These are phyloP conservation scores for Phytophthora ramorum DNA, from an alignment of 352 stramenopile genomes.

Conservation along the genomic window DNA sequence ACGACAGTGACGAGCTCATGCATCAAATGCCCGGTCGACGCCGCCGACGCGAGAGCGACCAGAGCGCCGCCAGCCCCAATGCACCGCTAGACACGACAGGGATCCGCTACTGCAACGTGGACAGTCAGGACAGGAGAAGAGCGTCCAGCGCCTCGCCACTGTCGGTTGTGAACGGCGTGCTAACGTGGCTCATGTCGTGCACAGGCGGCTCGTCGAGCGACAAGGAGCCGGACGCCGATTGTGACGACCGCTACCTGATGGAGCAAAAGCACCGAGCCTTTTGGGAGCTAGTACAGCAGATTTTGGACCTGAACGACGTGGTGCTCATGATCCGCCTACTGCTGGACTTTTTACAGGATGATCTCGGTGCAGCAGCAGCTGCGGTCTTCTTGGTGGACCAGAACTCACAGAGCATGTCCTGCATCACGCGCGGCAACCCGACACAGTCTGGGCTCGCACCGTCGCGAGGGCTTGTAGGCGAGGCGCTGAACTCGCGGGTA, in stretches of 20 bases:
- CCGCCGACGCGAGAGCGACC: conserved; percentile 19
- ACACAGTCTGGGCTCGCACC: conserved; percentile 61
- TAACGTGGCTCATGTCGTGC: conserved; percentile 31
- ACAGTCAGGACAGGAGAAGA: conserved; percentile 1
- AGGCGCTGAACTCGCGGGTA: conserved; percentile 42
- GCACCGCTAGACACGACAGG: conserved; percentile 7
- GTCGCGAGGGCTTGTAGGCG: conserved; percentile 61
- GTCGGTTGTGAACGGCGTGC: conserved; percentile 13
- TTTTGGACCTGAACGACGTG: conserved; percentile 75
- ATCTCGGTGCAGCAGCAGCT: conserved; percentile 55
- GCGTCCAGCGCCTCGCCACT: not conserved
- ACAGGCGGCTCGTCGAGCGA: conserved; percentile 4
- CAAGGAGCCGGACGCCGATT: conserved; percentile 11
- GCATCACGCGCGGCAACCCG: conserved; percentile 56
- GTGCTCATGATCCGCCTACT: conserved; percentile 78
- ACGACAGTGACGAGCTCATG: conserved; percentile 34
- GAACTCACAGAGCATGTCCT: conserved; percentile 80
- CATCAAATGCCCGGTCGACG: conserved; percentile 16
- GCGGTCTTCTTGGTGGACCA: conserved; percentile 82
- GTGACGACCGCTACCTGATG: conserved; percentile 46
- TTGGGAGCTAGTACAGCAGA: conserved; percentile 76
- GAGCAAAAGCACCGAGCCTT: conserved; percentile 81
- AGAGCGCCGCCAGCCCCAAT: conserved; percentile 5
- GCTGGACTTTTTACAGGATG: conserved; percentile 67
- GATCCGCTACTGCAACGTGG: conserved; percentile 2